Base-by-base conservation (phyloP, 768 basidiomycete genomes). In the Mrakia gelida region DNA sequence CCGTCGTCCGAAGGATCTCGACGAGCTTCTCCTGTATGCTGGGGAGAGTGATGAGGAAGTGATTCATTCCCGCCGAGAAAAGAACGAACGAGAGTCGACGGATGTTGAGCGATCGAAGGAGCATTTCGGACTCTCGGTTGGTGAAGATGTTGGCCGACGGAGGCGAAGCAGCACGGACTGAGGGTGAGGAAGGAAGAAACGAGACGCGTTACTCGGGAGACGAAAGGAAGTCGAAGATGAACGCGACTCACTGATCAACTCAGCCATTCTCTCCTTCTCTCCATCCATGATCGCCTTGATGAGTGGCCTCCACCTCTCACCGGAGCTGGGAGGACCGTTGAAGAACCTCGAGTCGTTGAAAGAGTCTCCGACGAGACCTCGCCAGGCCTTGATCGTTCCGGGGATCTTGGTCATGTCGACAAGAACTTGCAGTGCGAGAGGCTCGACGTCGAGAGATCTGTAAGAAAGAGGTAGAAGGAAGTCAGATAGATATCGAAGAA, bases 121-220 rank as follows among this genome's bases (percentile, higher is more conserved):
- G 85, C 89, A 92, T 95, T 85, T 99, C 97, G 75, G 94, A 92
- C 83, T 98, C 97, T 67, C 92, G 87, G 82, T 94, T 98, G 43
- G 94, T 91, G 84, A 99, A 99, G 75, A 99, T 97, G 81, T 97
- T 98, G 28, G 94, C 91, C 0, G 95, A 96, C 0, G 97, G 91
- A 0, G 91, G 89, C 3, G 92, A 90, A 1, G 92, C 90, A 73
- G 96, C 89, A 38, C 82, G 81, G 73, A 77, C 85, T 85, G 79
- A 76, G 30, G 52, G 75, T 13, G 62, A 49, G 30, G 26, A 62
- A 41, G 34, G 16, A 23, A 34, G 9, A 18, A 26, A 28, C 3
- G 54, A 54, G 67, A 23, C 30, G 61, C n/a, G 45, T 52, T 28
- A 28, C 21, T 38, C 7, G 7, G 6, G 1, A 30, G 26, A 32